Conservation (phyloP, 768 basidiomycete genomes). For the Agaricus blazei region DNA sequence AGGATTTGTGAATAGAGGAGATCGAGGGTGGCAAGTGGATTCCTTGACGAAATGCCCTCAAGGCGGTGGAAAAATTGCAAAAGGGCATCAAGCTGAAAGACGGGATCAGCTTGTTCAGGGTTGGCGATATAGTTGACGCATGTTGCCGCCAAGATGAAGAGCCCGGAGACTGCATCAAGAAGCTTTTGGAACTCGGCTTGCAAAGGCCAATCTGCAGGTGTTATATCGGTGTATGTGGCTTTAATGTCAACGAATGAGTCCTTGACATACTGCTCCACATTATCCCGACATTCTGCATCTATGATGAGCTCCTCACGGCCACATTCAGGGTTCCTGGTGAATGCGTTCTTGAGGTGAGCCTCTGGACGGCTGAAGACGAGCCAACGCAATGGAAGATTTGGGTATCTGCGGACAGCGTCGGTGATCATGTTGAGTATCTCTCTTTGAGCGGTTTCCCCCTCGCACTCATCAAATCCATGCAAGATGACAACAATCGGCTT, state of each 20-base stretch:
- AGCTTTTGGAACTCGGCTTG: background rate
- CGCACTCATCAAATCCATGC: constrained; percentile 6
- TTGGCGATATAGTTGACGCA: background rate
- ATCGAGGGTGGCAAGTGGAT: background rate
- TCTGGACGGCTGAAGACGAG: constrained; percentile 1
- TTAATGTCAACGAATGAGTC: background rate
- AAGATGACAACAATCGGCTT: background rate
- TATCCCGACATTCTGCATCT: background rate
- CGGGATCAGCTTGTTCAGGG: background rate
- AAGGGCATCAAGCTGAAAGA: background rate
- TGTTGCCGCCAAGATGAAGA: background rate
- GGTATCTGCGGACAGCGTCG: background rate
- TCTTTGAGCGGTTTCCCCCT: background rate
- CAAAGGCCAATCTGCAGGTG: background rate
- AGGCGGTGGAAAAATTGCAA: background rate
- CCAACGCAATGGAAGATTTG: background rate
- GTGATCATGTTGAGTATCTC: background rate
- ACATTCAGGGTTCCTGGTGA: background rate
- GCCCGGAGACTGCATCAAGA: background rate
- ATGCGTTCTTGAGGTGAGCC: background rate
- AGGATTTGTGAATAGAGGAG: background rate
- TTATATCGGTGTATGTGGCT: background rate
- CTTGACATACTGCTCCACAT: background rate
- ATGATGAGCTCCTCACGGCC: background rate
- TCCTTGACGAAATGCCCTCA: background rate